Evolutionary conservation across 2,329 filamentous ascomycete genomes (phyloP), one percentile per base, ranked within the genome.

Genomic region (Diaporthe vexans): DNA sequence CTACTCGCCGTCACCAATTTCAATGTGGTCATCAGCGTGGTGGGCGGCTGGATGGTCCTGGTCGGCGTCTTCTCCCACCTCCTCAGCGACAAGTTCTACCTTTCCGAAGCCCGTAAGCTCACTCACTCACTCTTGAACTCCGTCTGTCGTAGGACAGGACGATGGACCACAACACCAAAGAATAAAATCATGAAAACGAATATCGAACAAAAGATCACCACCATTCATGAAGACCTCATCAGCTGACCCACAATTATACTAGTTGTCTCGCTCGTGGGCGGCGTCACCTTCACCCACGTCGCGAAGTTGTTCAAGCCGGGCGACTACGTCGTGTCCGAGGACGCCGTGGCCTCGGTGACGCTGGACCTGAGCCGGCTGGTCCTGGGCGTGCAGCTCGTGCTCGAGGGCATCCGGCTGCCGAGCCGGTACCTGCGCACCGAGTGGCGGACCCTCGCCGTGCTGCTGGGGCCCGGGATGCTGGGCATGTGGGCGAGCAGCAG

Each of bases 1-100:
- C 46, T 61, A 10, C 75, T 84, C 43, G 81, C 81, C 8, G 51
- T 82, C 51, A 91, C 89, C 76, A 93, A 95, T 82, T 97, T 97
- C 87, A 97, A 97, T 83, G 94, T 97, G 77, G 90, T 95, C 71
- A 92, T 94, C 81, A 92, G 94, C 72, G 90, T 94, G 9, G 83
- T 97, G 15, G 95, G 95, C 21, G 95, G 94, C 1, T 98, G 97
- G 85, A 92, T 98, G 75, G 95, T 94, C 0, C 78, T 97, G 21
- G 98, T 97, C 80, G 95, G 95, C 6, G 85, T 98, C 58, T 94
- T 98, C 0, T 98, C 95, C 0, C 97, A 95, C 81, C 88, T 98
- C 24, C 88, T 94, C 80, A 98, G 98, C 81, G 95, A 98, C 84
- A 93, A 91, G 73, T 96, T 94, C 81, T 98, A 98, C 81, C 88